Percentiles rank a stretch among this genome's conserved stretches.
Conservation (phyloP, 805 yeast species). For the Ogataea allantospora region DNA sequence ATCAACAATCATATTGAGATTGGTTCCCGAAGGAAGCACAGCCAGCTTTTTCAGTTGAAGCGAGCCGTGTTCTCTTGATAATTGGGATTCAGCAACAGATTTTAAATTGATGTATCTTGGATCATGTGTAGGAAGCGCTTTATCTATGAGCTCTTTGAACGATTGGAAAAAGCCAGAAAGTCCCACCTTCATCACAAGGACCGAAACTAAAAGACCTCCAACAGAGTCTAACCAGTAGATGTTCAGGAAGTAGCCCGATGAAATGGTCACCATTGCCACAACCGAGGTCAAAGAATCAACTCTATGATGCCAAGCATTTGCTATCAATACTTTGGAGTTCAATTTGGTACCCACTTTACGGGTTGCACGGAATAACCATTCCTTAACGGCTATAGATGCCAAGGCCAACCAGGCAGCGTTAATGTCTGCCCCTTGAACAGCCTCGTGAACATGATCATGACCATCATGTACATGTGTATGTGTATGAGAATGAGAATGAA, state of each 20-base stretch:
- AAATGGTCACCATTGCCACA: constrained; percentile 85
- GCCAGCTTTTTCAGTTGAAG: constrained; percentile 39
- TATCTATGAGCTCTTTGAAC: constrained; percentile 74
- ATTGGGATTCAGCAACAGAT: constrained; percentile 33
- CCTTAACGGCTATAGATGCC: constrained; percentile 83
- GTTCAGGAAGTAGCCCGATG: constrained; percentile 76
- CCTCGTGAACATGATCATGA: constrained; percentile 12
- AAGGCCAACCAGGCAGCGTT: constrained; percentile 97
- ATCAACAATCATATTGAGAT: constrained; percentile 40
- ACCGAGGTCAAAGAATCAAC: constrained; percentile 90
- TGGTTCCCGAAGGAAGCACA: constrained; percentile 54
- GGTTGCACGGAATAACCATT: constrained; percentile 83
- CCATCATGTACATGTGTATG: constrained; percentile 38
- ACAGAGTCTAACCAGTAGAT: constrained; percentile 86
- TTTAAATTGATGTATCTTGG: constrained; percentile 45
- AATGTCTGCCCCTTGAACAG: constrained; percentile 51
- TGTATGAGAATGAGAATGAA: constrained; percentile 55
- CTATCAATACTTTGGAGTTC: constrained; percentile 85
- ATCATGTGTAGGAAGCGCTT: constrained; percentile 53
- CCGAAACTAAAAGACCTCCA: constrained; percentile 87
- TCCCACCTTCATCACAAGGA: constrained; percentile 81
- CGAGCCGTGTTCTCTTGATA: constrained; percentile 34
- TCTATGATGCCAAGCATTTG: constrained; percentile 99
- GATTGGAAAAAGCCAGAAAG: constrained; percentile 68
- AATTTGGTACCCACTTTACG: constrained; percentile 72